These are phyloP conservation scores for Ogataea kodamae DNA, from an alignment of 805 yeast species.

Conservation along the genomic window DNA sequence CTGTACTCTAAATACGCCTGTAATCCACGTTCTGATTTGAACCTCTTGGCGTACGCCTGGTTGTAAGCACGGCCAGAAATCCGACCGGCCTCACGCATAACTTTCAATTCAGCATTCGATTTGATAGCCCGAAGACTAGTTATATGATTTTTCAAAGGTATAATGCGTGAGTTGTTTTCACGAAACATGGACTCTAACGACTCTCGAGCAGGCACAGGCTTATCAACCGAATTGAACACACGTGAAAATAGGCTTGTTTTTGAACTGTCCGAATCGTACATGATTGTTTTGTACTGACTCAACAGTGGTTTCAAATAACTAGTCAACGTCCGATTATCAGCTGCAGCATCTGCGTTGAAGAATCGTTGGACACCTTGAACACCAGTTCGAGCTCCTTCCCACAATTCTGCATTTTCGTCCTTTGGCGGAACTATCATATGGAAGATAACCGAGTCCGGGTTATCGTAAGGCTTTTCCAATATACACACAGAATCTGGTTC, in stretches of 20 bases:
- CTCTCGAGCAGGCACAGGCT: constrained; percentile 15
- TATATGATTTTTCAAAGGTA: constrained; percentile 41
- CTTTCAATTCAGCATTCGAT: constrained; percentile 67
- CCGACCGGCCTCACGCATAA: constrained; percentile 80
- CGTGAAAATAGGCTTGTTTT: constrained; percentile 18
- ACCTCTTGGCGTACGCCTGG: constrained; percentile 65
- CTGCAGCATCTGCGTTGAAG: constrained; percentile 82
- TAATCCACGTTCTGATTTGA: constrained; percentile 71
- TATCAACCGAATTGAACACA: constrained; percentile 20
- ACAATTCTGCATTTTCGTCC: constrained; percentile 71
- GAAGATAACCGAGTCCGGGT: constrained; percentile 52
- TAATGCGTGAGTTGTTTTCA: constrained; percentile 36
- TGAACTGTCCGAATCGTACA: constrained; percentile 42
- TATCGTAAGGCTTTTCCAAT: constrained; percentile 56
- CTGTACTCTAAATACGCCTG: constrained; percentile 78
- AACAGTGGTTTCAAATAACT: constrained; percentile 46
- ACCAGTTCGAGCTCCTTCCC: constrained; percentile 97
- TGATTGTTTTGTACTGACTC: constrained; percentile 47
- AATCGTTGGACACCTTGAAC: constrained; percentile 73
- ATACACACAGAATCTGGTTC: constrained; percentile 79
- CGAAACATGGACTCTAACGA: constrained; percentile 26
- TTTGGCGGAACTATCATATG: constrained; percentile 86
- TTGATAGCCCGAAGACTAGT: constrained; percentile 63
- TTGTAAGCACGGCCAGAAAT: constrained; percentile 83
- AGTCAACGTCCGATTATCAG: constrained; percentile 44